phyloP scores from a whole-genome alignment of 805 yeast genomes.

The Saturnispora mendoncae region DNA sequence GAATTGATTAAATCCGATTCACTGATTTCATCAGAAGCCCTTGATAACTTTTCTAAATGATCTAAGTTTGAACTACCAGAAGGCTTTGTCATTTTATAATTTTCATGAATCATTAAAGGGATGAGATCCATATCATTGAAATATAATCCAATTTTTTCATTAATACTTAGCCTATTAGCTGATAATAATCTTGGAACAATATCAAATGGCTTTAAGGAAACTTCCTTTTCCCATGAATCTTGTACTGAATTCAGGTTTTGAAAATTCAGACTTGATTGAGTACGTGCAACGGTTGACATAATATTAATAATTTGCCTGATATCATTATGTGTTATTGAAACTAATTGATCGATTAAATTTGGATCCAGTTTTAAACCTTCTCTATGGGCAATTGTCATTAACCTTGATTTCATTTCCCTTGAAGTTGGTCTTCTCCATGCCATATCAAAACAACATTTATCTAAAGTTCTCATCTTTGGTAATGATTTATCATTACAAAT shows the following conservation, averaged over 20 bases:
- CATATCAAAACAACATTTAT: slow-evolving; percentile 66
- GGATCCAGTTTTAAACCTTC: slow-evolving; percentile 79
- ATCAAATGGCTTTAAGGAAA: slow-evolving; percentile 88
- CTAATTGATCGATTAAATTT: slow-evolving; percentile 71
- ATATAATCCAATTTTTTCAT: slow-evolving; percentile 79
- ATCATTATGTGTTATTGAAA: slow-evolving; percentile 79
- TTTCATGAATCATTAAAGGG: slow-evolving; percentile 94
- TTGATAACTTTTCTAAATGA: slow-evolving; percentile 55
- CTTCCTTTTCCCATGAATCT: slow-evolving; percentile 78
- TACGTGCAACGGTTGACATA: slow-evolving; percentile 73
- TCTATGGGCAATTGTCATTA: slow-evolving; percentile 83
- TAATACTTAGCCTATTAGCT: slow-evolving; percentile 51
- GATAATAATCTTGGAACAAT: slow-evolving; percentile 62
- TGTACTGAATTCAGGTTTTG: slow-evolving; percentile 56
- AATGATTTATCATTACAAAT: slow-evolving; percentile 88
- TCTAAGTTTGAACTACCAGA: slow-evolving; percentile 31
- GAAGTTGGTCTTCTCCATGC: slow-evolving; percentile 88
- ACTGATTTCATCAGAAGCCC: slow-evolving; percentile 85
- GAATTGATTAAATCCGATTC: slow-evolving; percentile 73
- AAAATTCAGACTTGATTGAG: slow-evolving; percentile 54
- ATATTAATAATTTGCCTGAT: slow-evolving; percentile 90
- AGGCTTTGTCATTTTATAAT: slow-evolving; percentile 67
- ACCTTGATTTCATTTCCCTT: slow-evolving; percentile 66
- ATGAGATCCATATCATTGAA: slow-evolving; percentile 93
- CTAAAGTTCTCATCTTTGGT: slow-evolving; percentile 96